phyloP scores from a whole-genome alignment of 768 basidiomycete species.

The Suillus sp. region DNA sequence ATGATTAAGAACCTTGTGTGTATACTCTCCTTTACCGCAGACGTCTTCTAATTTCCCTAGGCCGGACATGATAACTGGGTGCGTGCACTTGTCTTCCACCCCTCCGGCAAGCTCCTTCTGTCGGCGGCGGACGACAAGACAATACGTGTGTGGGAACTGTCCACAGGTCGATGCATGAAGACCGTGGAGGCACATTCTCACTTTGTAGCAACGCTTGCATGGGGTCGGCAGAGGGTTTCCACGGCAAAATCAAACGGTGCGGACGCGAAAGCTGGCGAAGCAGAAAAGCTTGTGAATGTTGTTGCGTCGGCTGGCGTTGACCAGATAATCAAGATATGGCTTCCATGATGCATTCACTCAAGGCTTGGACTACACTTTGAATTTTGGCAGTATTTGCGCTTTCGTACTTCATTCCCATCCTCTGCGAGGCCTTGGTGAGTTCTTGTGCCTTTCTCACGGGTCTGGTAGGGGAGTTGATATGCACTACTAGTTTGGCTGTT shows the following conservation, averaged over 20 bases:
- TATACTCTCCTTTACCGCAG: conserved; percentile 13
- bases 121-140: conserved; percentile 93
- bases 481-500: neutral
- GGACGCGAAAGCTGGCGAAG: conserved; percentile 33
- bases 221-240: conserved; percentile 64
- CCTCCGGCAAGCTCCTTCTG: conserved; percentile 85
- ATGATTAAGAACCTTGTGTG: conserved; percentile 74
- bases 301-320: conserved; percentile 71
- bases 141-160: conserved; percentile 87
- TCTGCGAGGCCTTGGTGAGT: conserved; percentile 22
- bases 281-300: conserved; percentile 67
- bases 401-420: conserved; percentile 15
- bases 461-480: conserved; percentile 18
- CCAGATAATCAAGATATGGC: conserved; percentile 66
- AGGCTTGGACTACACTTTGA: conserved; percentile 10
- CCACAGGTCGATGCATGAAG: conserved; percentile 83
- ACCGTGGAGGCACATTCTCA: conserved; percentile 86
- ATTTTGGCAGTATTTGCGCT: conserved; percentile 17
- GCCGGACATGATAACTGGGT: conserved; percentile 91
- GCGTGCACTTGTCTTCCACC: conserved; percentile 86
- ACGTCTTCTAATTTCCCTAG: conserved; percentile 35
- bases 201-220: conserved; percentile 79
- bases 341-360: conserved; percentile 43
- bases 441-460: neutral
- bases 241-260: conserved; percentile 42